Percentiles rank a stretch among this genome's conserved stretches.
Conservation (phyloP, 176 grass and related monocot genomes). For the Oryza punctata region DNA sequence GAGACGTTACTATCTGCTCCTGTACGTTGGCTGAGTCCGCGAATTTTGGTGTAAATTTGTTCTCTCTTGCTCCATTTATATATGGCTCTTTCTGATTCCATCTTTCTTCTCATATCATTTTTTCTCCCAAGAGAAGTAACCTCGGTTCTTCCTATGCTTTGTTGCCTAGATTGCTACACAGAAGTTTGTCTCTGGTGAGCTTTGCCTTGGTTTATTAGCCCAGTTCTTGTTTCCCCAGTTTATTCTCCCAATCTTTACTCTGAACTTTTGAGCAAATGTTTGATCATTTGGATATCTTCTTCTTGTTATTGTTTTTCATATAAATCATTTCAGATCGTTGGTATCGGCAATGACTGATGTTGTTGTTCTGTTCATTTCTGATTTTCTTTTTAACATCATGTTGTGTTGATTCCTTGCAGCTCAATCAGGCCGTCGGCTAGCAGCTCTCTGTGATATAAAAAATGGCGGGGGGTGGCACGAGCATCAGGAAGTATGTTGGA, state of each 20-base stretch:
- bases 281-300: background rate
- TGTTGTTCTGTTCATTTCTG: background rate
- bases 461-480: constrained; percentile 74
- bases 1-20: background rate
- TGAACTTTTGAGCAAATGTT: background rate
- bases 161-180: background rate
- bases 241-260: background rate
- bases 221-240: background rate
- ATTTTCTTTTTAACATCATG: background rate
- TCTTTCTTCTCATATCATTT: background rate
- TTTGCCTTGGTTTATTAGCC: background rate
- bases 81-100: background rate
- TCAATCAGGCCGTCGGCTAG: background rate
- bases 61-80: background rate
- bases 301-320: background rate
- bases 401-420: constrained; percentile 4
- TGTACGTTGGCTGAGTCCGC: background rate
- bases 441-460: constrained; percentile 23
- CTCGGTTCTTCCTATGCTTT: background rate
- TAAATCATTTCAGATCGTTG: background rate
- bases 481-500: constrained; percentile 89
- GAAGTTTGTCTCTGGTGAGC: constrained; percentile 5
- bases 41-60: background rate
- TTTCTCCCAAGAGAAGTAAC: constrained; percentile 6
- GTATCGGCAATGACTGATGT: background rate